Conservation (phyloP, 495 filamentous ascomycete species). For the Trichoderma gamsii region DNA sequence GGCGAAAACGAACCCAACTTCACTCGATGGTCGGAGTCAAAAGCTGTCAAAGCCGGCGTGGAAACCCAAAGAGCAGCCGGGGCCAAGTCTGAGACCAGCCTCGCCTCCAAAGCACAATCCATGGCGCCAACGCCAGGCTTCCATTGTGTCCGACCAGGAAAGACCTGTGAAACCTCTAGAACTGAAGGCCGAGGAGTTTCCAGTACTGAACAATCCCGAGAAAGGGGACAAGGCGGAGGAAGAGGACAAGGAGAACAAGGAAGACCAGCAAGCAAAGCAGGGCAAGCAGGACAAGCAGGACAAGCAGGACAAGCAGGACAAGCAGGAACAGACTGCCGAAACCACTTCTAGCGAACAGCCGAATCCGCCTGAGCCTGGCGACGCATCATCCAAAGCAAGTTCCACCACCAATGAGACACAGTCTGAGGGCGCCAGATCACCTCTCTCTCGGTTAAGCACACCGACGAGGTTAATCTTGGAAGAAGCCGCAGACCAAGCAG, state of each 20-base stretch:
- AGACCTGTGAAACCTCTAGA: not conserved
- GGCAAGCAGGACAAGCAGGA: no score
- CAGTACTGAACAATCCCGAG: not conserved
- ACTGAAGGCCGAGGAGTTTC: not conserved
- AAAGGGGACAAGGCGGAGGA: not conserved
- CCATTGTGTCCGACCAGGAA: not conserved
- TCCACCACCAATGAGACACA: not conserved
- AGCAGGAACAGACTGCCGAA: no score
- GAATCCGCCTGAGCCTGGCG: not conserved
- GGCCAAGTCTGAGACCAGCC: not conserved
- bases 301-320: not conserved
- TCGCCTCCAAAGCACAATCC: constrained; percentile 6
- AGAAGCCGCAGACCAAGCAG: constrained; percentile 1
- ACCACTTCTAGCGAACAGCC: no score
- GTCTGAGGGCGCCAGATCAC: not conserved
- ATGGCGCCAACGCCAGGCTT: not conserved
- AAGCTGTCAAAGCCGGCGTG: not conserved
- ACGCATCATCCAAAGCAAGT: not conserved
- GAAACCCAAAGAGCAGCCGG: not conserved
- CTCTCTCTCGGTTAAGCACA: not conserved
- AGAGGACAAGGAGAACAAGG: not conserved
- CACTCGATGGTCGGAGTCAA: constrained; percentile 6
- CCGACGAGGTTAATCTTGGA: constrained; percentile 1
- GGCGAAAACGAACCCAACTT: not conserved
- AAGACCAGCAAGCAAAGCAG: not conserved